These are phyloP conservation scores for Coemansia sp. DNA, from an alignment of 192 early-diverging fungal genomes.

Conservation along the genomic window DNA sequence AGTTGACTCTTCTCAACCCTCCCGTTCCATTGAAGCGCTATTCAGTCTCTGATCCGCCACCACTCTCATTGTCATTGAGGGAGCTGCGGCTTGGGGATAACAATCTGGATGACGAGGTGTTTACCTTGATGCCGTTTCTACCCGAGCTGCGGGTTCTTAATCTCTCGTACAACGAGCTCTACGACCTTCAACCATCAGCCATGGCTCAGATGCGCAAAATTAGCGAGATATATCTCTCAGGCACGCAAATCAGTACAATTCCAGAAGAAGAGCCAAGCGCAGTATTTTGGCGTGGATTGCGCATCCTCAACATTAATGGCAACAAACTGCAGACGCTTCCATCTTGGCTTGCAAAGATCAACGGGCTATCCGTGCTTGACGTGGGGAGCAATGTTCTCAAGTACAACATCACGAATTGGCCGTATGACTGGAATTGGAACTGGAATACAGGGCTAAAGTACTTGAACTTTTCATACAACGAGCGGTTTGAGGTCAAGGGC, in stretches of 20 bases:
- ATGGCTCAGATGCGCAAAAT: slow-evolving; percentile 69
- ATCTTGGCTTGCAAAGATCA: slow-evolving; percentile 87
- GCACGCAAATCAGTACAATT: slow-evolving; percentile 79
- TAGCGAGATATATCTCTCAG: slow-evolving; percentile 77
- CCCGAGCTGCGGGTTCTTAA: slow-evolving; percentile 78
- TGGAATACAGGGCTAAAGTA: slow-evolving; percentile 89
- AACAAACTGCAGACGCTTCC: slow-evolving; percentile 89
- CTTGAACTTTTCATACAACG: slow-evolving; percentile 88
- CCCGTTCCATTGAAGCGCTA: slow-evolving; percentile 39
- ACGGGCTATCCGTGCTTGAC: slow-evolving; percentile 75
- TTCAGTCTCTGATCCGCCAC: slow-evolving; percentile 58
- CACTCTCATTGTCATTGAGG: slow-evolving; percentile 59
- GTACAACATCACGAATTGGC: slow-evolving; percentile 95
- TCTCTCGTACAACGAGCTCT: slow-evolving; percentile 75
- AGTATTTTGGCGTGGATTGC: slow-evolving; percentile 66
- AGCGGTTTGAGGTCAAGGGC: slow-evolving; percentile 82
- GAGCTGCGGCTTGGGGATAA: slow-evolving; percentile 81
- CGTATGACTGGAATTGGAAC: slow-evolving; percentile 97
- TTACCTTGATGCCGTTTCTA: slow-evolving; percentile 70
- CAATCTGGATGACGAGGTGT: slow-evolving; percentile 77
- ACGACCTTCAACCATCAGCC: slow-evolving; percentile 77
- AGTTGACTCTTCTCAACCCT: slow-evolving; percentile 16
- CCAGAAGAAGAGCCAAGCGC: slow-evolving; percentile 80
- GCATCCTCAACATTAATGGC: slow-evolving; percentile 82
- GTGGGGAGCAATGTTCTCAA: slow-evolving; percentile 85